phyloP scores from a whole-genome alignment of 2,329 filamentous ascomycete species.

The Apiospora koreana region DNA sequence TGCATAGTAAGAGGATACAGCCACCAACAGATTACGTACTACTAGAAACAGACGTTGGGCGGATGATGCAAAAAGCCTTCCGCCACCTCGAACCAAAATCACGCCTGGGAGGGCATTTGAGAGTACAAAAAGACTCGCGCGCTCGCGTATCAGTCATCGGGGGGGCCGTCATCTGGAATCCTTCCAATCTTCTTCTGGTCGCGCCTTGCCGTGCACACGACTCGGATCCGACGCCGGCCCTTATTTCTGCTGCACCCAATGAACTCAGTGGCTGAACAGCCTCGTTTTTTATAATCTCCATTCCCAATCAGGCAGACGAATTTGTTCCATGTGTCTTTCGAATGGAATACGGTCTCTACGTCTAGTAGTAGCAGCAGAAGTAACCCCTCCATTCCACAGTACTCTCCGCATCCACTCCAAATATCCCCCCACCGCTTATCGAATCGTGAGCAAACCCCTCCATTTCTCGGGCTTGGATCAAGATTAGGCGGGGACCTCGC shows the following conservation, averaged over 20 bases:
- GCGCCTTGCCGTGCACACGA: not conserved
- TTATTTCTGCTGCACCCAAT: not conserved
- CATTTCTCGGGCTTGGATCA: not conserved
- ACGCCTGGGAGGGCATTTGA: not conserved
- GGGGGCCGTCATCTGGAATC: not conserved
- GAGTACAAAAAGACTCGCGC: not conserved
- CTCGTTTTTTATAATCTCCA: not conserved
- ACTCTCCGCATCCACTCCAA: not conserved
- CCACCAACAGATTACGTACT: not conserved
- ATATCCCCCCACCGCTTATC: not conserved
- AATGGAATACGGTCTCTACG: not conserved
- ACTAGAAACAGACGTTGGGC: not conserved
- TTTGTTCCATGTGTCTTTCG: no score
- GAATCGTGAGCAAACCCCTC: constrained; percentile 4
- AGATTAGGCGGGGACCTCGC: constrained; percentile 8
- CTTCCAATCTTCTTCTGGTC: constrained; percentile 9
- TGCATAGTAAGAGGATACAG: not conserved
- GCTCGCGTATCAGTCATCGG: not conserved
- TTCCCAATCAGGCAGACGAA: not conserved
- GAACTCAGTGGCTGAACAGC: not conserved
- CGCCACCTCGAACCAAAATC: not conserved
- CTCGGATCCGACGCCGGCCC: not conserved
- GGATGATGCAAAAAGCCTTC: constrained; percentile 3
- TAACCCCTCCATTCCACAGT: not conserved
- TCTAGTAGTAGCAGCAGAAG: not conserved